phyloP scores from a whole-genome alignment of 2,329 filamentous ascomycete species.

The Cercospora citrullina region DNA sequence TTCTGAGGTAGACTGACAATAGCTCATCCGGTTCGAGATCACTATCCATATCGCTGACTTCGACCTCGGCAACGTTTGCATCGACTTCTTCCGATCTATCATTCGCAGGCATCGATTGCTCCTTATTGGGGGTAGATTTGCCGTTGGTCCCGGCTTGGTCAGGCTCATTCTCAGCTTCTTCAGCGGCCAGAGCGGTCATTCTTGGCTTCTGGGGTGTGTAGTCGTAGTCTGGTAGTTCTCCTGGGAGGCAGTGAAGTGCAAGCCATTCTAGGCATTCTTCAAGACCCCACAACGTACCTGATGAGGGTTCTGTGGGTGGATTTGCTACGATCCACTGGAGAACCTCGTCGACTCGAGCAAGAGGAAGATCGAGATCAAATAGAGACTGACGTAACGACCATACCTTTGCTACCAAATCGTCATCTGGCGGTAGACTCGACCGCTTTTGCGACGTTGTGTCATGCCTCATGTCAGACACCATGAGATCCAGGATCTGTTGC shows the following conservation, averaged over 20 bases:
- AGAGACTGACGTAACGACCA: slow-evolving; percentile 83
- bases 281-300: slow-evolving; percentile 69
- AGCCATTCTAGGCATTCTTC: slow-evolving; percentile 90
- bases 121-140: neutral
- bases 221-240: slow-evolving; percentile 39
- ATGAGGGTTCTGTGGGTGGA: slow-evolving; percentile 48
- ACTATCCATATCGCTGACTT: slow-evolving; percentile 53
- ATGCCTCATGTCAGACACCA: slow-evolving; percentile 57
- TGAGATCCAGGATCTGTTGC: slow-evolving; percentile 73
- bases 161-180: slow-evolving; percentile 12
- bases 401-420: slow-evolving; percentile 74
- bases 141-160: slow-evolving; percentile 14
- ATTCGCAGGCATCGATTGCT: neutral
- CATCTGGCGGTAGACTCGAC: slow-evolving; percentile 60
- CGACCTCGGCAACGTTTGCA: slow-evolving; percentile 21
- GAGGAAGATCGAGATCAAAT: slow-evolving; percentile 65
- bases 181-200: slow-evolving; percentile 4
- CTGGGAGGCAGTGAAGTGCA: slow-evolving; percentile 66
- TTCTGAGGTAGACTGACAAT: slow-evolving; percentile 72
- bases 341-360: slow-evolving; percentile 61
- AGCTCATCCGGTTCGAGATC: slow-evolving; percentile 53
- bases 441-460: slow-evolving; percentile 48
- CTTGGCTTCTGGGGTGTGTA: slow-evolving; percentile 29
- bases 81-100: neutral
- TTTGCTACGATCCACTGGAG: slow-evolving; percentile 62